phyloP scores from a whole-genome alignment of 805 yeast species.

The Wickerhamiella kazuoi region DNA sequence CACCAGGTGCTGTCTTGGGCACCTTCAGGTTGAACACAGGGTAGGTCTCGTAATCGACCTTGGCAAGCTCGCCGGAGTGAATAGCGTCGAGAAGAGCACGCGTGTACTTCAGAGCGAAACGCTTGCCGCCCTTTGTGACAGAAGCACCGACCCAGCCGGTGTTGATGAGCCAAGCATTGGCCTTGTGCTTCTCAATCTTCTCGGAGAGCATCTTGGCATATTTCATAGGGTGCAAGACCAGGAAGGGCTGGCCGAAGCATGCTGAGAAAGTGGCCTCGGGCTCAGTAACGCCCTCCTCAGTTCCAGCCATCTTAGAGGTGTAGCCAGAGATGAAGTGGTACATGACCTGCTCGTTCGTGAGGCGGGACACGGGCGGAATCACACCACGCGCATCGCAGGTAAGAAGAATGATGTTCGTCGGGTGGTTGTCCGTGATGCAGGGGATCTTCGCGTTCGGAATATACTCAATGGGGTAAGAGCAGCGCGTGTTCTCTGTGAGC shows the following conservation, averaged over 20 bases:
- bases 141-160: slow-evolving; percentile 98
- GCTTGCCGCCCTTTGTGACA: slow-evolving; percentile 81
- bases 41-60: slow-evolving; percentile 66
- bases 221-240: slow-evolving; percentile 94
- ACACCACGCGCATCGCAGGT: slow-evolving; percentile 99
- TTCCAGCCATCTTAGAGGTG: slow-evolving; percentile 99
- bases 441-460: slow-evolving; percentile 95
- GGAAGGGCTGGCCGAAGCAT: slow-evolving; percentile 97
- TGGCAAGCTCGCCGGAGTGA: slow-evolving; percentile 72
- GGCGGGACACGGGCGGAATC: slow-evolving; percentile 87
- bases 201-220: slow-evolving; percentile 92
- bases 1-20: slow-evolving; percentile 67
- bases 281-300: slow-evolving; percentile 96
- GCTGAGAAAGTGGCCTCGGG: slow-evolving; percentile 97
- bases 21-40: slow-evolving; percentile 75
- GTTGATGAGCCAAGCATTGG: slow-evolving; percentile 90
- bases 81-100: slow-evolving; percentile 90
- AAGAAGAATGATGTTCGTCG: slow-evolving; percentile 75
- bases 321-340: slow-evolving; percentile 97
- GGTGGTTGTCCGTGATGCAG: slow-evolving; percentile 77
- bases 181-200: slow-evolving; percentile 74
- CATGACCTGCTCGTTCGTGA: slow-evolving; percentile 93
- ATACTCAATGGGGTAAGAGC: slow-evolving; percentile 95
- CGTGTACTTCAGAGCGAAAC: slow-evolving; percentile 95
- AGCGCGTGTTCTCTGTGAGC: slow-evolving; percentile 93